Base-by-base conservation (phyloP, 202 grass and related monocot genomes). In the Zizania palustris region DNA sequence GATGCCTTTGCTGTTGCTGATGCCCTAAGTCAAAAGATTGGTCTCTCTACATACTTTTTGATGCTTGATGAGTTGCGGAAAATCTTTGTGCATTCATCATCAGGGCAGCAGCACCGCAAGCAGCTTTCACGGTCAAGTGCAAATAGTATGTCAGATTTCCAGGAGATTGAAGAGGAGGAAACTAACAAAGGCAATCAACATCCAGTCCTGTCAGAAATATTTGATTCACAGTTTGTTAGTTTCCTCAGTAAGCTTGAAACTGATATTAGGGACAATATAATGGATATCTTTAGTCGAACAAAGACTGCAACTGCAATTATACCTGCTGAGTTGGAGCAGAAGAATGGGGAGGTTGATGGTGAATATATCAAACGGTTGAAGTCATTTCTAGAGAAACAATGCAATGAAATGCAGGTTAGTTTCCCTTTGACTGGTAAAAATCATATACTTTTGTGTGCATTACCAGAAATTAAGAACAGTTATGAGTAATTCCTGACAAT, bases 341-440 rank as follows among this genome's bases (percentile, higher is more conserved):
- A 81, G 73, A 83, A 93, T 63, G 92, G 81, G 54, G 87, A 99
- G 87, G 63, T 84, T 54, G 87, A 96, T 85, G 85, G 75, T 59
- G 96, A 93, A 55, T 99, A 99, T 75, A 81, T 96, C 74, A 93
- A 86, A 67, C 90, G 92, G 60, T 72, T 99, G 45, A 93, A 86
- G 71, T 89, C 85, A 66, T 99, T 99, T 85, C 87, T 99, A 60
- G 96, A 96, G 79, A 93, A 87, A 68, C 96, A 99, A 75, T 99
- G 96, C 85, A 96, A 74, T 76, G 96, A 99, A 45, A 99, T 99
- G 96, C 89, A 99, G 92, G 96, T 93, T 76, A 43, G 67, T 88
- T 77, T 69, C 46, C 60, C 13, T 36, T 72, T n/a, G 20, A 13
- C 41, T 63, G 44, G 5, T 56, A 60, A 54, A 38, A 69, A 9